Evolutionary conservation across 2,329 filamentous ascomycete species (phyloP), one percentile per base, ranked within the genome.

Genomic region (Trichoderma guizhouense): DNA sequence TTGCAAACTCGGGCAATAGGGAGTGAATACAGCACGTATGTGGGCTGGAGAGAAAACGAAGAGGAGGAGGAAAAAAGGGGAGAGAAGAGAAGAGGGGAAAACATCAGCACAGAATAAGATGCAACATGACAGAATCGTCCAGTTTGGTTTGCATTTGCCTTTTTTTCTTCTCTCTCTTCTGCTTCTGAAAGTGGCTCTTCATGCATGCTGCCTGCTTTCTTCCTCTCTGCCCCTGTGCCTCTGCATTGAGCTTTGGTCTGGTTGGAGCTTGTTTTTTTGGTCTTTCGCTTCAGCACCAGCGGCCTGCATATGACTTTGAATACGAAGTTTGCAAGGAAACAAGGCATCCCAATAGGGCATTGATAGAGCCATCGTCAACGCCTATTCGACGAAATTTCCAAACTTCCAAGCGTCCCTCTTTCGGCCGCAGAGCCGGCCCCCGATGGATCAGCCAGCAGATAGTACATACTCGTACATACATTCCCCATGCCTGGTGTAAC

Each of bases 201-300:
- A 62, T 69, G 57, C 67, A 69, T 69, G 57, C 32, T 62, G 39
- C 57, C 58, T 69, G 39, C n/a, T 8, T 36, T 8, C 28, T 43
- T 61, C 26, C 8, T 26, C 14, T 36, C 3, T 53, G 47, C n/a
- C 47, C 24, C 14, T 47, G 60, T 69, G 21, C 36, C 39, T 69
- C 21, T 62, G 67, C 58, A 61, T 36, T 36, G 34, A 15, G 57
- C 43, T 36, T 39, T 24, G 15, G 28, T 26, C 26, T 26, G 18
- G 18, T 26, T 62, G 28, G 18, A 39, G 39, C n/a, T 36, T 39
- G 7, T n/a, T 43, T 18, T 36, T 43, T 53, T 9, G 8, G 30
- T 5, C 36, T 15, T 28, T 47, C 36, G 26, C 7, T 43, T 53
- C 43, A 26, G 28, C 39, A 60, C 51, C 51, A 28, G 24, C 15